Conservation (phyloP, 176 grass and related monocot genomes). For the Alloteropsis semialata region DNA sequence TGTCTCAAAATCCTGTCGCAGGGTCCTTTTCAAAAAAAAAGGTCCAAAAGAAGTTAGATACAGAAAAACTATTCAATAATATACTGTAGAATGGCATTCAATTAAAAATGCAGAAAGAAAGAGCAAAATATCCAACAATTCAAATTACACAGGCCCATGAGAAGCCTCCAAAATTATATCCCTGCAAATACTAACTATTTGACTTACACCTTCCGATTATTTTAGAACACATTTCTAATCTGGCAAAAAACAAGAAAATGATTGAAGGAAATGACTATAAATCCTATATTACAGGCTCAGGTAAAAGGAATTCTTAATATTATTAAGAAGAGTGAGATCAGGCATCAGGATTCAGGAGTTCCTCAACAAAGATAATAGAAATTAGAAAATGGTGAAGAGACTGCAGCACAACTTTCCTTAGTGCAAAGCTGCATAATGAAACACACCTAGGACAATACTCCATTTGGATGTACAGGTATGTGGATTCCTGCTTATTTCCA, state of each 20-base stretch:
- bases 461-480: conserved; percentile 99
- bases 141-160: conserved; percentile 15
- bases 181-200: neutral
- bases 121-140: neutral
- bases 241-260: neutral
- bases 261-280: neutral
- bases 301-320: neutral
- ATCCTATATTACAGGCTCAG: neutral
- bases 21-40: conserved; percentile 52
- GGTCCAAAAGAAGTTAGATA: conserved; percentile 5
- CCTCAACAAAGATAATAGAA: neutral
- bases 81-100: neutral
- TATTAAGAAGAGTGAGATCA: neutral
- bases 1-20: conserved; percentile 82
- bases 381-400: neutral
- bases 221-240: neutral
- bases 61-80: neutral
- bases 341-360: neutral
- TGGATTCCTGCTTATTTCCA: conserved; percentile 74
- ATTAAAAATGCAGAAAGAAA: conserved; percentile 7
- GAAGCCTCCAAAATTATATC: neutral
- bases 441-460: conserved; percentile 86
- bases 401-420: neutral
- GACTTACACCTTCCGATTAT: neutral
- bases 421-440: conserved; percentile 8